phyloP scores from a whole-genome alignment of 306 rosid species.

The Senna siamea region DNA sequence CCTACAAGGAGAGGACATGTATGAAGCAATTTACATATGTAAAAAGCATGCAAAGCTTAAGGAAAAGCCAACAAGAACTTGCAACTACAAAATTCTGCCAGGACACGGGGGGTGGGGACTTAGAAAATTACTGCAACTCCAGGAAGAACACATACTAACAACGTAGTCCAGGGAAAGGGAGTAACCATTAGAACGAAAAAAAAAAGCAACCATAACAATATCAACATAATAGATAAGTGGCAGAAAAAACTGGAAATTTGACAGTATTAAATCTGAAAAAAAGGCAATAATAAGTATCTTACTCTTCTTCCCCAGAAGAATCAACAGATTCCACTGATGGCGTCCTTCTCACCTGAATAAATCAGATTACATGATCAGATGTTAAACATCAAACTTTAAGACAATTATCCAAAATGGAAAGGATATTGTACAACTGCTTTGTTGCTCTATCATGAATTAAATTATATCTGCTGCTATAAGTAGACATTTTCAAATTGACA shows the following conservation, averaged over 20 bases:
- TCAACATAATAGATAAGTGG: too few species aligned
- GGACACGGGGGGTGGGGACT: neutral
- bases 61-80: neutral
- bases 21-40: slow-evolving; percentile 12
- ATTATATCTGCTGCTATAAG: slow-evolving; percentile 11
- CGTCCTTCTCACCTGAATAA: slow-evolving; percentile 85
- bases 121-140: neutral
- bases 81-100: neutral
- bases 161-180: neutral
- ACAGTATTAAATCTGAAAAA: too few species aligned
- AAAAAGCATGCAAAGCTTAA: slow-evolving; percentile 17
- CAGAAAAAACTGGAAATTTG: too few species aligned
- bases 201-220: neutral
- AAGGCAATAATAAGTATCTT: slow-evolving; percentile 49
- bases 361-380: slow-evolving; percentile 44
- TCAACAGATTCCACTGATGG: slow-evolving; percentile 93
- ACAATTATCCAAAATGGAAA: slow-evolving; percentile 8
- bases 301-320: slow-evolving; percentile 99
- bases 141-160: neutral
- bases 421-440: slow-evolving; percentile 4
- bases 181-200: neutral
- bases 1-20: slow-evolving; percentile 46
- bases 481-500: slow-evolving; percentile 1
- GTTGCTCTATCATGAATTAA: slow-evolving; percentile 10
- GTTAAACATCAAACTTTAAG: slow-evolving; percentile 21